Percentiles rank a stretch among this genome's conserved stretches.
Conservation (phyloP, 495 filamentous ascomycete genomes). For the Saxispiralis lemnorum region DNA sequence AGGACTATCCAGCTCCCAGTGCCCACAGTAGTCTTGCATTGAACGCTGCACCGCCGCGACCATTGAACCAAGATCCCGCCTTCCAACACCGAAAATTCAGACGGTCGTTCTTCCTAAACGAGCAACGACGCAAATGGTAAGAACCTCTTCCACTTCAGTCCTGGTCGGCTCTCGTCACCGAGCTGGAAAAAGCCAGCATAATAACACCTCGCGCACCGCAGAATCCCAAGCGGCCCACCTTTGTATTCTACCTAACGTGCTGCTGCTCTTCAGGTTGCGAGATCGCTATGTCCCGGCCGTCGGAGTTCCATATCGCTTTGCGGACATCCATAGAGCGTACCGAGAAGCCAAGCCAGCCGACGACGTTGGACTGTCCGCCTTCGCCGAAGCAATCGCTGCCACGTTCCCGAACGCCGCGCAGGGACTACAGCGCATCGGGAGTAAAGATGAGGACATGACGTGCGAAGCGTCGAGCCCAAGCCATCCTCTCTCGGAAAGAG, state of each 20-base stretch:
- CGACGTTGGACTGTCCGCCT: not conserved
- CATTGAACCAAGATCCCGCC: no score
- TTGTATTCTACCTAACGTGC: not conserved
- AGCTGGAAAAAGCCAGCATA: slow-evolving; percentile 5
- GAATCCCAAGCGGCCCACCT: slow-evolving; percentile 1
- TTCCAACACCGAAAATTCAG: no score
- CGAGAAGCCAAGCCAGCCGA: not conserved
- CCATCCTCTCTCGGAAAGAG: not conserved
- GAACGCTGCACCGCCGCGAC: no score
- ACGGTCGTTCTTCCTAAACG: no score
- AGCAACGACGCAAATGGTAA: no score
- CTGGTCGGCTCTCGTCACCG: no score
- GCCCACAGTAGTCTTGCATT: no score
- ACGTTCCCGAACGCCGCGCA: not conserved
- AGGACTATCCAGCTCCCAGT: no score
- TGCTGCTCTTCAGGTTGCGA: not conserved
- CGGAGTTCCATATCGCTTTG: not conserved
- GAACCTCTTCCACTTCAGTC: no score
- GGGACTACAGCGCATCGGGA: not conserved
- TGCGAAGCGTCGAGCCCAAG: not conserved
- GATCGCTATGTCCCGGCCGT: not conserved
- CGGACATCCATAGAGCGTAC: slow-evolving; percentile 1
- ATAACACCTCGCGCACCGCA: not conserved
- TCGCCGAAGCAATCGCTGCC: not conserved
- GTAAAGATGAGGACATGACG: not conserved